Percentiles rank a stretch among this genome's conserved stretches.
Conservation (phyloP, 192 early-diverging fungal genomes). For the Radiomyces spectabilis region DNA sequence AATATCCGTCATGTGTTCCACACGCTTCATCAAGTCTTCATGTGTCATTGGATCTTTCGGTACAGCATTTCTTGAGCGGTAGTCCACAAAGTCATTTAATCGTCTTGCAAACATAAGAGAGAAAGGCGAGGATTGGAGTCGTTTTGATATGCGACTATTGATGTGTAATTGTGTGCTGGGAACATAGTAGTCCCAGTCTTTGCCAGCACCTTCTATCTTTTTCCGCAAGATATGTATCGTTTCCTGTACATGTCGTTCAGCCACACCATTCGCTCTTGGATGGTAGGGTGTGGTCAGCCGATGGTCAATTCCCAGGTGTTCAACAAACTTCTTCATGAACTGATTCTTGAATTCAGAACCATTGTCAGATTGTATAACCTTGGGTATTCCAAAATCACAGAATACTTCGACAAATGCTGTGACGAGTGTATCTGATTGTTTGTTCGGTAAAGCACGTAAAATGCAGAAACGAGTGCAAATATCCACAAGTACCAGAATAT, state of each 20-base stretch:
- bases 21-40: too few species aligned
- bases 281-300: conserved; percentile 30
- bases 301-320: conserved; percentile 15
- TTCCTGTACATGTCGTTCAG: conserved; percentile 26
- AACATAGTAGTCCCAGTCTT: conserved; percentile 25
- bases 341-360: conserved; percentile 36
- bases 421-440: conserved; percentile 1
- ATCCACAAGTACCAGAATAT: conserved; percentile 20
- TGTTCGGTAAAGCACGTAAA: conserved; percentile 1
- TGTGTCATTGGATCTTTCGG: too few species aligned
- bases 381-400: conserved; percentile 23
- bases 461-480: conserved; percentile 28
- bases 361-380: conserved; percentile 30
- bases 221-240: conserved; percentile 21
- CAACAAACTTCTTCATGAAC: conserved; percentile 10
- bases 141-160: too few species aligned
- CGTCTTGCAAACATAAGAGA: too few species aligned
- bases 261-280: conserved; percentile 35
- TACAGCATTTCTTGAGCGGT: too few species aligned
- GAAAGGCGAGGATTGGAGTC: too few species aligned
- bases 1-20: too few species aligned
- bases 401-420: conserved; percentile 6
- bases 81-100: too few species aligned
- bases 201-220: conserved; percentile 1
- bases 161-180: conserved; percentile 28